phyloP scores from a whole-genome alignment of 2,329 filamentous ascomycete genomes.

The Aspergillus sojae region DNA sequence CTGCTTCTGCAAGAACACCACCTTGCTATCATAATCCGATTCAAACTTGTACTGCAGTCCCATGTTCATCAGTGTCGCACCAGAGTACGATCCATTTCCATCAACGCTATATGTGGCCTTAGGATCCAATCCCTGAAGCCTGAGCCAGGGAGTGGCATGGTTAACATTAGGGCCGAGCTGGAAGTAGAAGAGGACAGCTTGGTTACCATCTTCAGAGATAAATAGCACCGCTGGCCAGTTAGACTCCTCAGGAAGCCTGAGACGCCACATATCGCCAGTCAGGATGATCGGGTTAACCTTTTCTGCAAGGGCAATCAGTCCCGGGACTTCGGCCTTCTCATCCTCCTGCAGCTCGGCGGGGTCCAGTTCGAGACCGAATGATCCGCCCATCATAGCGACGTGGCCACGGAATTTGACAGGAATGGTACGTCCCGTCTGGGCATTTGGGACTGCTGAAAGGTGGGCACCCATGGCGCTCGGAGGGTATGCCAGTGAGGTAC shows the following conservation, averaged over 20 bases:
- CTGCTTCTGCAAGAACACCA: conserved; percentile 58
- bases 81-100: conserved; percentile 57
- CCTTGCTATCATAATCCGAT: conserved; percentile 59
- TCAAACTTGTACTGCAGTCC: conserved; percentile 59
- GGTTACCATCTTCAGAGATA: conserved; percentile 52
- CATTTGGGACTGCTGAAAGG: conserved; percentile 63
- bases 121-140: conserved; percentile 60
- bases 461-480: conserved; percentile 68
- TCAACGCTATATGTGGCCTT: conserved; percentile 57
- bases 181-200: conserved; percentile 63
- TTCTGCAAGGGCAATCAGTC: conserved; percentile 57
- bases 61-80: conserved; percentile 64
- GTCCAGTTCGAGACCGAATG: conserved; percentile 66
- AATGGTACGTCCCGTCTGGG: conserved; percentile 57
- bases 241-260: conserved; percentile 59
- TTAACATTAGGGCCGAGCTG: conserved; percentile 59
- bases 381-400: conserved; percentile 70
- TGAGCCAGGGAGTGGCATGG: conserved; percentile 56
- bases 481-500: conserved; percentile 65
- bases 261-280: conserved; percentile 61
- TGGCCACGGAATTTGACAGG: conserved; percentile 64
- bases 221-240: conserved; percentile 67
- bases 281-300: conserved; percentile 63
- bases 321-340: conserved; percentile 58
- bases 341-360: conserved; percentile 54